Evolutionary conservation across 148 eudicot species (phyloP), one percentile per base, ranked within the genome.

Genomic region (Diospyros kaki): DNA sequence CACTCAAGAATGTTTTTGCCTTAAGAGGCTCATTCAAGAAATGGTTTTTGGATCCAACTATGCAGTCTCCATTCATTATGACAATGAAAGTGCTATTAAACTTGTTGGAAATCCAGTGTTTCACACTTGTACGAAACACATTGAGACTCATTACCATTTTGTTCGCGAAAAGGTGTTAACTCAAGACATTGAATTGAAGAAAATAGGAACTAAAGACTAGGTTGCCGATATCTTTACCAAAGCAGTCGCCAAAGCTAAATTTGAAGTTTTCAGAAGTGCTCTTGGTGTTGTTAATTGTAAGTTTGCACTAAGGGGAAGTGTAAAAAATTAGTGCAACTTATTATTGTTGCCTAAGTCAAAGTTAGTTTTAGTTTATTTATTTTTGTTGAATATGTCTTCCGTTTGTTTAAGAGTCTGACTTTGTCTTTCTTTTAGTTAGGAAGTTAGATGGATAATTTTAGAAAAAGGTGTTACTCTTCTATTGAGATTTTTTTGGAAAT

Each of bases 21-120:
- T 66, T 43, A 66, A 66, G 13, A 66, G 70, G 50, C 70, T 66
- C n/a, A 66, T 66, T 41, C 50, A 40, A 42, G 73, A 69, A 50
- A 48, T 69, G 28, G 28, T 28, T 48, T 14, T 9, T 51, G 58
- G 2, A 5, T 48, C 51, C 12, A 40, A 53, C 13, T 13, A 44
- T 43, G 5, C 50, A 66, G 15, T 66, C 43, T 7, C 15, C 11
- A 41, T 66, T 66, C 3, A 43, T 0, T 66, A 51, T 43, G 69
- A 66, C 69, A 66, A 43, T 42, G 51, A 66, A 13, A 66, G 50
- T 66, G 69, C 69, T 41, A 66, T 43, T 14, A 66, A 69, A 38
- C 73, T 51, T 69, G 73, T 40, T 44, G 44, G 60, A 69, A 69
- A 69, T 54, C 73, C 50, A 50, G 58, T 69, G 73, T 69, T 69